Conservation (phyloP, 1,284 basidiomycete genomes). For the Trichosporon ovoides region DNA sequence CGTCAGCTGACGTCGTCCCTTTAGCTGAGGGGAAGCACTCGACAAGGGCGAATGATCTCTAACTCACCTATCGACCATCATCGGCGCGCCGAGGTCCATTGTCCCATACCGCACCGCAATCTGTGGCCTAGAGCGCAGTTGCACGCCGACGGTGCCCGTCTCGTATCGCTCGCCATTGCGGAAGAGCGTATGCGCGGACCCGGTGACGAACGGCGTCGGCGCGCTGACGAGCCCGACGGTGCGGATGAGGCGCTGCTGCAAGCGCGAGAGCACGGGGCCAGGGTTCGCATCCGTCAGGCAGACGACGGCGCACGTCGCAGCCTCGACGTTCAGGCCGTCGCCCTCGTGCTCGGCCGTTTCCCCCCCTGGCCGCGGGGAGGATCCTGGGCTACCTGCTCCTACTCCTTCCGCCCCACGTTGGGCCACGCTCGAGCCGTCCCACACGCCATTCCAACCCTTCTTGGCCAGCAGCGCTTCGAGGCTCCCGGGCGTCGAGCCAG, state of each 20-base stretch:
- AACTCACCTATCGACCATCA: constrained; percentile 58
- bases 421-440: constrained; percentile 19
- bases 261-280: constrained; percentile 22
- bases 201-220: constrained; percentile 80
- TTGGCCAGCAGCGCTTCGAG: constrained; percentile 21
- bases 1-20: constrained; percentile 1
- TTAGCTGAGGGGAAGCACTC: background rate
- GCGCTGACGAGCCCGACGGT: constrained; percentile 68
- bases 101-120: constrained; percentile 55
- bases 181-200: constrained; percentile 70
- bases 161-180: constrained; percentile 57
- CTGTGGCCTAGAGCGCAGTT: constrained; percentile 48
- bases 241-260: constrained; percentile 24
- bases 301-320: constrained; percentile 17
- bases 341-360: background rate
- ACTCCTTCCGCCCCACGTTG: background rate
- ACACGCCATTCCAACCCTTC: constrained; percentile 27
- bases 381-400: background rate
- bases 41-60: background rate
- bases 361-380: background rate
- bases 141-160: constrained; percentile 69
- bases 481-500: constrained; percentile 32
- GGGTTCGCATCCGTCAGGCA: constrained; percentile 35
- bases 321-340: background rate
- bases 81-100: constrained; percentile 54